Evolutionary conservation across 169 alveolate genomes (phyloP).

Genomic region (Plasmodium berghei): DNA sequence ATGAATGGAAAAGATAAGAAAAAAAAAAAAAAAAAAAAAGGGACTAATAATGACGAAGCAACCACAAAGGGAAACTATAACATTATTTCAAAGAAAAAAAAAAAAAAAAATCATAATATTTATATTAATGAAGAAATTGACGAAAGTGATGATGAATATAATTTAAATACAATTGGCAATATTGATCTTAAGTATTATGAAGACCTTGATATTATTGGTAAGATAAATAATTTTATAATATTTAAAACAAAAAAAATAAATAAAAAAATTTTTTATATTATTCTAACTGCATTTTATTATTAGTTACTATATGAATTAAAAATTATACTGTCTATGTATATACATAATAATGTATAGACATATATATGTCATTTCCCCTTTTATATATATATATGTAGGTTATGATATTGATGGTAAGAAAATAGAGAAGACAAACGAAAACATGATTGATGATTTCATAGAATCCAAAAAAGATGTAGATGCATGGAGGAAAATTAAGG

Average conservation of each 20-base stretch:
- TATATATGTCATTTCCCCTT: background rate
- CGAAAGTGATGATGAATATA: conserved; percentile 76
- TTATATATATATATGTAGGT: conserved; percentile 7
- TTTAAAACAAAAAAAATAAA: background rate
- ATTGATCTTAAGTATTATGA: conserved; percentile 71
- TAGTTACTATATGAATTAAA: background rate
- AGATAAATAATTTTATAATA: background rate
- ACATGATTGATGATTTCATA: conserved; percentile 58
- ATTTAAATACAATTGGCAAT: conserved; percentile 59
- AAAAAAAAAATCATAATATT: conserved; percentile 1
- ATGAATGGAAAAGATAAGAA: background rate
- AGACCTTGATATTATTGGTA: conserved; percentile 65
- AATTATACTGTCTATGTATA: background rate
- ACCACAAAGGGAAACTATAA: conserved; percentile 7
- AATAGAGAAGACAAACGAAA: conserved; percentile 40
- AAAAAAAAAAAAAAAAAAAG: conserved; percentile 7
- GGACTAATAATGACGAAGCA: conserved; percentile 26
- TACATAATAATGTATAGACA: background rate
- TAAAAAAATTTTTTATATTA: background rate
- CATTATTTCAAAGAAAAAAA: background rate
- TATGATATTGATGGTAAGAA: conserved; percentile 63
- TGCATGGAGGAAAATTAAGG: conserved; percentile 74
- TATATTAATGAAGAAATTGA: conserved; percentile 73
- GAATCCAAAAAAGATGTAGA: conserved; percentile 37
- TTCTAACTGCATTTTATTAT: background rate